Evolutionary conservation across 257 asterid genomes (phyloP), one percentile per base, ranked within the genome.

Genomic region (Solanum clarkiae): DNA sequence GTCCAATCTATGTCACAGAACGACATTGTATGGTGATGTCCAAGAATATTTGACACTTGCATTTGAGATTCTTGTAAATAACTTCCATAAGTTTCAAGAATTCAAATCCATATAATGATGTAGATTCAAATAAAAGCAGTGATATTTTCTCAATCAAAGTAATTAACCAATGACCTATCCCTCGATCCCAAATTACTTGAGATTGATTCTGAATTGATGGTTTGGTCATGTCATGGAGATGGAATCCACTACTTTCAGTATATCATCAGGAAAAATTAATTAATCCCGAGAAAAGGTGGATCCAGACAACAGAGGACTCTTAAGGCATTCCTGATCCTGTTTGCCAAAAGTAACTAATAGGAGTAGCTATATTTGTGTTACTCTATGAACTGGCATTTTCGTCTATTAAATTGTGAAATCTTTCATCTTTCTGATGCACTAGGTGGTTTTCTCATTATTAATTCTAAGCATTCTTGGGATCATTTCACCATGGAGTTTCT

Each of bases 401-500:
- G 56, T 72, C 44, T 56, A 71, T 54, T 59, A 13, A n/a, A 32
- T 71, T 10, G 51, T 84, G 81, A 20, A 44, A 29, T 57, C 51
- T 62, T 57, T 77, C 60, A 0, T 51, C 82, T 84, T 49, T 15
- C 11, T 68, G 62, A 32, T 90, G 89, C 72, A 80, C 83, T 96
- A 95, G 99, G 98, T 92, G 42, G 92, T 87, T 86, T 85, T 89
- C 87, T 87, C 89, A 53, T 88, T 95, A 80, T 80, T 90, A 88
- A 86, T 92, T 88, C 86, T 94, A 89, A 94, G 98, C 90, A 82
- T 95, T 86, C 86, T 93, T 29, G 98, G 97, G 87, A 92, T 93
- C 84, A 85, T 92, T 89, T 91, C 98, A 22, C 82, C 90, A 54
- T 90, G 79, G 84, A 91, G 80, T 85, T 84, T 88, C 84, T 93